Evolutionary conservation across 1,284 basidiomycete genomes (phyloP).

Genomic region (Heliocybe sulcata): DNA sequence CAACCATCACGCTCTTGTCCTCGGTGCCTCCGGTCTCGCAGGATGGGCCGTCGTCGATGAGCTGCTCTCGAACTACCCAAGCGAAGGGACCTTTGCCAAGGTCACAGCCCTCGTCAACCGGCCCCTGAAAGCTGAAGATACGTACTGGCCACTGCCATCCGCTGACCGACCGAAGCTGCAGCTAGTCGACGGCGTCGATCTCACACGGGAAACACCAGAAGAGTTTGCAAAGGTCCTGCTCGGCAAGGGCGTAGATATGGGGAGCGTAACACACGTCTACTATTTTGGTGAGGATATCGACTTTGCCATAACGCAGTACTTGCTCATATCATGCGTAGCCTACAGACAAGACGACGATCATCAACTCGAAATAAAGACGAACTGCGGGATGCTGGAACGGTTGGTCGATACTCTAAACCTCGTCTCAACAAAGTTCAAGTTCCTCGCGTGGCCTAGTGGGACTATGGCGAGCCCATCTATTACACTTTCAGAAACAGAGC

Average conservation of each 20-base stretch:
- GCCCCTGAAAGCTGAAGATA: conserved; percentile 10
- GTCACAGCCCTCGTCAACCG: conserved; percentile 14
- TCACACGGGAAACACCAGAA: conserved; percentile 9
- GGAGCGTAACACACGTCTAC: conserved; percentile 12
- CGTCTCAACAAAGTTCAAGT: conserved; percentile 8
- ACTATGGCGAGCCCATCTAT: conserved; percentile 3
- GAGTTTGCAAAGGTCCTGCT: conserved; percentile 7
- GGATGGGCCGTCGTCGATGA: conserved; percentile 15
- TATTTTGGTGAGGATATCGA: conserved; percentile 8
- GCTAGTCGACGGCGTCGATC: conserved; percentile 9
- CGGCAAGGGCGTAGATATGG: conserved; percentile 8
- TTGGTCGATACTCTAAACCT: conserved; percentile 9
- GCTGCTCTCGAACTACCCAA: conserved; percentile 11
- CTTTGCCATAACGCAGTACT: too few relatives aligned
- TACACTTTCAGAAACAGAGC: too few relatives aligned
- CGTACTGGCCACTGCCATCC: conserved; percentile 7
- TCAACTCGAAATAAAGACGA: conserved; percentile 8
- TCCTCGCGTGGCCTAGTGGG: conserved; percentile 11
- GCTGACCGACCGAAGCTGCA: conserved; percentile 8
- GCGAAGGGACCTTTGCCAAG: conserved; percentile 9
- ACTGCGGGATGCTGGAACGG: conserved; percentile 11
- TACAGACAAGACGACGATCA: conserved; percentile 9
- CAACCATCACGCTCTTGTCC: conserved; percentile 11
- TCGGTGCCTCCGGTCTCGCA: conserved; percentile 14
- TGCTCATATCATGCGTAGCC: neutral